Evolutionary conservation across 495 filamentous ascomycete species (phyloP).

Genomic region (Penicillium steckii): DNA sequence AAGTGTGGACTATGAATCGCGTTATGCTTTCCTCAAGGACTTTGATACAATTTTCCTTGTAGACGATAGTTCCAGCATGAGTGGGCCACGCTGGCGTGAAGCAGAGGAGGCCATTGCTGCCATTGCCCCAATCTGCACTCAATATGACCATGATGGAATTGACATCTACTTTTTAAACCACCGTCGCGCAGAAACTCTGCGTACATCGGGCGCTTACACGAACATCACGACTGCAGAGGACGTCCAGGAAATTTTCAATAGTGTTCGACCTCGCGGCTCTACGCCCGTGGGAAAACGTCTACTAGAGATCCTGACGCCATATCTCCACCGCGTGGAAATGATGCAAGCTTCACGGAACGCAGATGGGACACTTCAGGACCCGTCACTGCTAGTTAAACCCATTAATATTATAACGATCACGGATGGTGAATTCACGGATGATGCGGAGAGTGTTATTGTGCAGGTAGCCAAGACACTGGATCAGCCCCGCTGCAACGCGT

Average conservation of each 20-base stretch:
- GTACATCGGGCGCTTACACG: conserved; percentile 42
- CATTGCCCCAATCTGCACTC: conserved; percentile 83
- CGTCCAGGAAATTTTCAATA: conserved; percentile 66
- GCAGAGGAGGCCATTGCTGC: conserved; percentile 66
- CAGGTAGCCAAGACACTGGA: conserved; percentile 69
- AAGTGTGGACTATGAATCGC: conserved; percentile 29
- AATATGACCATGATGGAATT: conserved; percentile 84
- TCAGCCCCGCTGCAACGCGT: conserved; percentile 54
- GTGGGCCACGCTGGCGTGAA: conserved; percentile 73
- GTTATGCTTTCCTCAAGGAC: conserved; percentile 75
- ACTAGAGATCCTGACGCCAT: conserved; percentile 70
- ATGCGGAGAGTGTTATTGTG: conserved; percentile 71
- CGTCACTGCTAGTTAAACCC: conserved; percentile 56
- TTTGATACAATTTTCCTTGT: conserved; percentile 95
- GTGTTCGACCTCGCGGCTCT: conserved; percentile 59
- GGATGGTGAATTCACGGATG: conserved; percentile 83
- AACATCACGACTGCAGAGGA: conserved; percentile 52
- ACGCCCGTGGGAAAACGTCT: conserved; percentile 79
- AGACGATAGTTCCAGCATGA: conserved; percentile 91
- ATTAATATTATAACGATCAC: conserved; percentile 94
- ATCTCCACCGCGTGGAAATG: conserved; percentile 48
- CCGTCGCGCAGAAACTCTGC: conserved; percentile 18
- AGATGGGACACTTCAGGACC: conserved; percentile 12
- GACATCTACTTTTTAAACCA: conserved; percentile 93
- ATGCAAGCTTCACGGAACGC: conserved; percentile 45